Evolutionary conservation across 179 eudicot genomes (phyloP), one percentile per base, ranked within the genome.

Genomic region (Camellia oleifera): DNA sequence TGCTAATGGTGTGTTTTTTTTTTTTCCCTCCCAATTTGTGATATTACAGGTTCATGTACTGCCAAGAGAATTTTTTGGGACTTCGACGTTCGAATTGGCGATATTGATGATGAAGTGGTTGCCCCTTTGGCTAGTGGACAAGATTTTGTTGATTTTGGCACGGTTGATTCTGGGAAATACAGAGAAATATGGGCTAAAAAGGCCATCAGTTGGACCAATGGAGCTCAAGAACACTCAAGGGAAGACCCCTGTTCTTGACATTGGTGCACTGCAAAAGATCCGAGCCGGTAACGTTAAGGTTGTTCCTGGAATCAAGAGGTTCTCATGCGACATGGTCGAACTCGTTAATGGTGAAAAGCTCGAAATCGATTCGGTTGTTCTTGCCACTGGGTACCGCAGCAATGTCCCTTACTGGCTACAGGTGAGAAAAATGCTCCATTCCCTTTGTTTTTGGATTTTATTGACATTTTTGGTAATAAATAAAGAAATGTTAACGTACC

Each of bases 401-500:
- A 95, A 94, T 81, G 96, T 95, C 13, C 99, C 99, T 10, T 90
- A 82, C 76, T 95, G 99, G 99, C 98, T 95, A 7, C 89, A 93
- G 97, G 98, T 94, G 82, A 82, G 91, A 84, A 75, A 48, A 75
- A 73, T 63, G 79, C 71, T 82, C 63, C 32, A 45, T 42, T 12
- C 64, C 77, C 50, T 56, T 66, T 20, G 46, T 78, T 71, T 20
- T 65, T 26, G 4, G 4, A 32, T 32, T 32, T 32, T 32, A 32
- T 32, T 32, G 40, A 32, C 40, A 32, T 32, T 32, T 32, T 32
- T 32, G 40, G 40, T 32, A 32, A 32, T 32, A 32, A 32, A 32
- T 32, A 32, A 32, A 32, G 40, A 32, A 32, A 32, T 32, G 40
- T 32, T 32, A 32, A 32, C 40, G 40, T 32, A 32, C 40, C 40